Evolutionary conservation across 2,329 filamentous ascomycete species (phyloP).

Genomic region (Trichophyton schoenleinii): DNA sequence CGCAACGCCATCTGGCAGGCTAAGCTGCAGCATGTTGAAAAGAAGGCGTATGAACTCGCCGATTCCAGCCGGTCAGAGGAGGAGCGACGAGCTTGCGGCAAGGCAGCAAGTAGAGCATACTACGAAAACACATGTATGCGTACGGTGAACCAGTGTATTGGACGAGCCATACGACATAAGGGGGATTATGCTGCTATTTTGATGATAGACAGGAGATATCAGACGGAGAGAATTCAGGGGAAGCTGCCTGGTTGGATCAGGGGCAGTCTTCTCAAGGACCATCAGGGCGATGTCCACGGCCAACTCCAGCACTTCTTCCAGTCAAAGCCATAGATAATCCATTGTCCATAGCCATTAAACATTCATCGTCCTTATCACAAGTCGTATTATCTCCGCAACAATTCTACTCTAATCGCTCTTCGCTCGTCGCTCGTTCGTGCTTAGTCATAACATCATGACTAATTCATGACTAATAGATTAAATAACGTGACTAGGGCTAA

Average conservation of each 20-base stretch:
- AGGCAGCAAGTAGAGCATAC: conserved; percentile 55
- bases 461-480: background rate
- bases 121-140: conserved; percentile 96
- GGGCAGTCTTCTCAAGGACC: conserved; percentile 41
- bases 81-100: conserved; percentile 26
- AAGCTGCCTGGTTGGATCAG: conserved; percentile 89
- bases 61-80: conserved; percentile 19
- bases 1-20: conserved; percentile 86
- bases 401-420: background rate
- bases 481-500: background rate
- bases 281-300: background rate
- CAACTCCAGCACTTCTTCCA: background rate
- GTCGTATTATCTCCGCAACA: too few species aligned
- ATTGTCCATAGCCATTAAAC: background rate
- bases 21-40: conserved; percentile 74
- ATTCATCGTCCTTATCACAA: too few species aligned
- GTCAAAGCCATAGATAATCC: background rate
- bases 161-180: conserved; percentile 75
- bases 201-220: conserved; percentile 70
- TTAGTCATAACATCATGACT: background rate
- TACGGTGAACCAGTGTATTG: conserved; percentile 93
- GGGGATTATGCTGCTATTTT: conserved; percentile 85
- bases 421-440: background rate
- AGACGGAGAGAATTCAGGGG: conserved; percentile 54
- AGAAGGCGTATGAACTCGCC: conserved; percentile 32